Evolutionary conservation across 164 flowering plant species (phyloP).

Genomic region (Piper longum): DNA sequence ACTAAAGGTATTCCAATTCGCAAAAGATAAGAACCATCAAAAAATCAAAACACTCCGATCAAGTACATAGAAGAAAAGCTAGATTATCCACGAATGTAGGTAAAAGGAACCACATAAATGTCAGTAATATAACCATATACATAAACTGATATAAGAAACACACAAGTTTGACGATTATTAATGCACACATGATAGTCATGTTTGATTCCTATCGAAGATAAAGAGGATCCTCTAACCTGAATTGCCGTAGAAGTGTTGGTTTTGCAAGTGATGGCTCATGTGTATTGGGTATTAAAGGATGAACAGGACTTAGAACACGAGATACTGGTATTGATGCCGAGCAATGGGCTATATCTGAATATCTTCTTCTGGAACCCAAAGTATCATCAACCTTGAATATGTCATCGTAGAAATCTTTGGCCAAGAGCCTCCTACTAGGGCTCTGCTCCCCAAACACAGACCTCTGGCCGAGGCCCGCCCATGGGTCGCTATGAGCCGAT

Average conservation of each 20-base stretch:
- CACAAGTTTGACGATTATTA: neutral
- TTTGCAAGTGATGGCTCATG: no score
- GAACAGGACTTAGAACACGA: conserved; percentile 37
- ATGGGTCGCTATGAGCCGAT: conserved; percentile 5
- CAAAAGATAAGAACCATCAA: neutral
- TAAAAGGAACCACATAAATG: no score
- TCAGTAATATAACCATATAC: neutral
- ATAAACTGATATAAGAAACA: no score
- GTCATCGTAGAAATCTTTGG: conserved; percentile 59
- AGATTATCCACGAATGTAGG: no score
- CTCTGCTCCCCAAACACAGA: conserved; percentile 70
- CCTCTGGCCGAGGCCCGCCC: conserved; percentile 37
- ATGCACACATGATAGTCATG: neutral
- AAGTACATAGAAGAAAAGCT: no score
- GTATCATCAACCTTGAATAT: conserved; percentile 44
- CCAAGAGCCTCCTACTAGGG: conserved; percentile 22
- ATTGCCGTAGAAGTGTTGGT: conserved; percentile 9
- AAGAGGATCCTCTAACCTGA: conserved; percentile 33
- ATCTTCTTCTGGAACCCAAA: conserved; percentile 23
- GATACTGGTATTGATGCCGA: conserved; percentile 33
- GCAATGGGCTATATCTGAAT: conserved; percentile 7
- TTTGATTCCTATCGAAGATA: neutral
- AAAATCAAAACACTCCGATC: no score
- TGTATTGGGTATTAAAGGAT: conserved; percentile 18
- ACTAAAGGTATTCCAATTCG: conserved; percentile 23